Base-by-base conservation (phyloP, 768 basidiomycete genomes). In the Auriscalpium vulgare region DNA sequence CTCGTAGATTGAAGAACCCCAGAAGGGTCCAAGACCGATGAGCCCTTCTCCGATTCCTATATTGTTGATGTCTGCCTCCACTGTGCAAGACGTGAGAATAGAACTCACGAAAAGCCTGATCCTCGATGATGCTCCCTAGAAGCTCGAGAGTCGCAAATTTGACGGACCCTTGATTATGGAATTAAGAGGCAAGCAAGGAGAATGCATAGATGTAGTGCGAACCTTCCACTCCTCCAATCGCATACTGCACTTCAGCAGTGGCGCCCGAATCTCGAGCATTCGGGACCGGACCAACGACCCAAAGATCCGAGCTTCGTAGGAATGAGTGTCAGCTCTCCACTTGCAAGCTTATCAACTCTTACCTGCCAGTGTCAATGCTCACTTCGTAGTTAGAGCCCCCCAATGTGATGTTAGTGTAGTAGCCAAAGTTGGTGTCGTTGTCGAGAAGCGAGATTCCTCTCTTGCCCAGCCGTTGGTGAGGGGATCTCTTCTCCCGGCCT, bases 291-390 rank as follows among this genome's bases (percentile, higher is more conserved):
- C 75, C 73, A 7, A 78, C 74, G 3, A 86, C 76, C 78, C 81
- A 85, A 10, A 86, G 68, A 64, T 87, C 85, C 11, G 85, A 82
- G 56, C 85, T 87, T 4, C 29, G 29, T 29, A 4, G 29, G 5
- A 29, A 29, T 29, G 29, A 29, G 29, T 29, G 1, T 29, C 29
- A 29, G 29, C 29, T 7, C 29, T 29, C 29, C 29, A 29, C 29
- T 29, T 29, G 29, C 29, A 29, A 29, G 29, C 29, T 29, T 7
- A 29, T 29, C 29, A 7, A 29, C 29, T 4, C 68, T 40, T 55
- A 75, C 77, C 77, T 78, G 6, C 77, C 77, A 5, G 77, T 78
- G 57, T 78, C 77, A 35, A 78, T 68, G 53, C 70, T 57, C 49
- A 77, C 65, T n/a, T 63, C 60, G 56, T 71, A 71, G 10, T 34